These are phyloP conservation scores for Fagopyrum homotropicum DNA, from an alignment of 148 eudicot species.

Conservation along the genomic window DNA sequence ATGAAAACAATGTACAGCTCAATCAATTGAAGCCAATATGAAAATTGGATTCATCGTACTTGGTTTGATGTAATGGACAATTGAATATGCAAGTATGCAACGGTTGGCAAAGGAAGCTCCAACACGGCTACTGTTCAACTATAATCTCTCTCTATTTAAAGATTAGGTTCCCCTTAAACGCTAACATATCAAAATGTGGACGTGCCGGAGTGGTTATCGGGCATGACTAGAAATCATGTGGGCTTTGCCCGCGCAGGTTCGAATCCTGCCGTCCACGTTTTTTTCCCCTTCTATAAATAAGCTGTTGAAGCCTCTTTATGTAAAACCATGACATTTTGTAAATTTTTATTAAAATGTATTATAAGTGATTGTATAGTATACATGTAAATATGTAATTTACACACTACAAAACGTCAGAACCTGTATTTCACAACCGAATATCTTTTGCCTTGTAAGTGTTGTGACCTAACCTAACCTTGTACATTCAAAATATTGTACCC, in stretches of 20 bases:
- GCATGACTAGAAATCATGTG: constrained; percentile 98
- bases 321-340: no score
- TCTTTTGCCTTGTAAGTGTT: no score
- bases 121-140: constrained; percentile 70
- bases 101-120: constrained; percentile 89
- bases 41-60: neutral
- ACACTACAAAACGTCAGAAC: no score
- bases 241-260: constrained; percentile 82
- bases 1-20: neutral
- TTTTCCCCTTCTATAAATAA: no score
- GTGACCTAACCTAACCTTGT: no score
- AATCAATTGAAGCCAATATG: neutral
- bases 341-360: no score
- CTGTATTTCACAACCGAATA: no score
- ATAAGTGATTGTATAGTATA: no score
- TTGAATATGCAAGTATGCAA: constrained; percentile 4
- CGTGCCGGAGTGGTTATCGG: constrained; percentile 94
- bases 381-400: no score
- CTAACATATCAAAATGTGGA: no score
- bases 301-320: no score
- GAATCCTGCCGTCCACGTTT: constrained; percentile 62
- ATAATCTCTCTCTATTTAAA: constrained; percentile 53
- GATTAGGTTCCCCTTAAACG: constrained; percentile 14
- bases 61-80: neutral
- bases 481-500: no score